Evolutionary conservation across 1,284 basidiomycete species (phyloP), one percentile per base, ranked within the genome.

Genomic region (Fomitopsis schrenkii): DNA sequence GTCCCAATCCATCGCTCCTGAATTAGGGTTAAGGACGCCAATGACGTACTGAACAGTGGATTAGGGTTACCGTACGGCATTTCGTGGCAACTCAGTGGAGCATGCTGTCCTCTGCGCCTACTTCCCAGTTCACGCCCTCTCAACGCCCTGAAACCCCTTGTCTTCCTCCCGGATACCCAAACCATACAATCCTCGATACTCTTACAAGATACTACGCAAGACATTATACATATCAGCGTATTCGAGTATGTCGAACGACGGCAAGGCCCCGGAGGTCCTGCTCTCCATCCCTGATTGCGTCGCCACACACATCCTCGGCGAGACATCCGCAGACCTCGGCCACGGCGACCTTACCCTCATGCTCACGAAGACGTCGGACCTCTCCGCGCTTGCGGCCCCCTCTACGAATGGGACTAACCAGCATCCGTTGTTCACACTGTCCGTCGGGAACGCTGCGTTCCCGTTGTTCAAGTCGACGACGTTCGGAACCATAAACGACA

Each of bases 401-500:
- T 17, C 50, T 3, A 26, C 41, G 17, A 26, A 26, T n/a, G 40
- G 44, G 19, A 15, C 58, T 42, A 35, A 33, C 40, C 50, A 61
- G 40, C 55, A 42, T 35, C 61, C 66, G 10, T 41, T 68, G 3
- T 53, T 73, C 15, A 65, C 63, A 7, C 55, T 73, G 55, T 62
- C 68, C 0, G 65, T 72, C 41, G 72, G 71, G 3, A 66, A 64
- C 5, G 69, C 71, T 0, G 70, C 66, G 2, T 74, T 74, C 55
- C 62, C 68, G 14, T 62, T 74, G 44, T 62, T 64, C 54, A 64
- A 64, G 58, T 63, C 58, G 5, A 71, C 68, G 2, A 46, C 63
- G 19, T 73, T 73, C 56, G 72, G 73, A 2, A 74, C 73, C 7
- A 55, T 73, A 14, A 67, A 66, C 15, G 66, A 65, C 26, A 65